These are phyloP conservation scores for Epichloe coenophiala DNA, from an alignment of 2,329 filamentous ascomycete genomes.

Conservation along the genomic window DNA sequence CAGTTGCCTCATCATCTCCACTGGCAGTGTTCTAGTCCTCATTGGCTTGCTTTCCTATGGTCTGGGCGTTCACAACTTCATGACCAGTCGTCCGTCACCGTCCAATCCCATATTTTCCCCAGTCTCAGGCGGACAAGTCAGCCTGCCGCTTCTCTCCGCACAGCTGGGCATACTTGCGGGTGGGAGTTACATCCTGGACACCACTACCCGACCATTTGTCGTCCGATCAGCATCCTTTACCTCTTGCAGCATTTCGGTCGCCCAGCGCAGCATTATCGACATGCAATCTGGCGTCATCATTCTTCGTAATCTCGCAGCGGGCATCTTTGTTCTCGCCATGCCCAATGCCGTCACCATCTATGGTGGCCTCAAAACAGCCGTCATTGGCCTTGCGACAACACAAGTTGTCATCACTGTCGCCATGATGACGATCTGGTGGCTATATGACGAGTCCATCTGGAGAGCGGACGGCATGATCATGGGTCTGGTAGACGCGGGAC, in stretches of 20 bases:
- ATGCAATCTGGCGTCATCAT: conserved; percentile 31
- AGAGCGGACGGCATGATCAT: conserved; percentile 32
- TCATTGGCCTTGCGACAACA: conserved; percentile 27
- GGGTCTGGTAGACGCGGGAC: conserved; percentile 31
- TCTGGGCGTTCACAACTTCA: conserved; percentile 20
- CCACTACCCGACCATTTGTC: conserved; percentile 28
- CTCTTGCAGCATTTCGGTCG: conserved; percentile 29
- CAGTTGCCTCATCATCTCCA: conserved; percentile 21
- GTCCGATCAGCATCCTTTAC: conserved; percentile 36
- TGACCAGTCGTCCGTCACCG: conserved; percentile 14
- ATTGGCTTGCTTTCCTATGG: conserved; percentile 32
- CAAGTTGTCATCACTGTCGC: conserved; percentile 26
- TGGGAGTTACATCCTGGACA: conserved; percentile 27
- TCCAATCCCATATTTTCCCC: conserved; percentile 14
- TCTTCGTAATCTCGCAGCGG: conserved; percentile 27
- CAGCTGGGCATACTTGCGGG: conserved; percentile 34
- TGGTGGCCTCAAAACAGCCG: conserved; percentile 23
- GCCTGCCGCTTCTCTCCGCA: conserved; percentile 29
- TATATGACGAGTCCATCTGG: conserved; percentile 27
- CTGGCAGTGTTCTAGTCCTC: conserved; percentile 25
- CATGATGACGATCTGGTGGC: conserved; percentile 25
- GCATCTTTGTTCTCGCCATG: conserved; percentile 28
- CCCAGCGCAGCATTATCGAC: conserved; percentile 32
- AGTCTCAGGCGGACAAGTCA: conserved; percentile 13
- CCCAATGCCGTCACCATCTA: conserved; percentile 22